A percentile compares a stretch with the other conserved stretches of the same genome.
Conservation (phyloP, 2,329 filamentous ascomycete genomes). For the Didymella keratinophila region DNA sequence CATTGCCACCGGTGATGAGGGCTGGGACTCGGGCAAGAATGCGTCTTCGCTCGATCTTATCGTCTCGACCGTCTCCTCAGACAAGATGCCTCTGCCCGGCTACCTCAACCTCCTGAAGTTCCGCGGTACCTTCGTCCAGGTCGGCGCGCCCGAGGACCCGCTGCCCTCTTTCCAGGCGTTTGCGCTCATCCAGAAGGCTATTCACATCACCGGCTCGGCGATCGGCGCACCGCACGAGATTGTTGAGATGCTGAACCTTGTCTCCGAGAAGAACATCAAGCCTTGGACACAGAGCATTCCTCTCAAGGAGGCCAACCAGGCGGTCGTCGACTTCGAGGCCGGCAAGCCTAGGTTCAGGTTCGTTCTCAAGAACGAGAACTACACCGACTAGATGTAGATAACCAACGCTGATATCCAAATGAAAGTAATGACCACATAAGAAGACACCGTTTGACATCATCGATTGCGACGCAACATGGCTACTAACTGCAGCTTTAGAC, state of each 20-base stretch:
- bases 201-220: slow-evolving; percentile 36
- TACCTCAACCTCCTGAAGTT: slow-evolving; percentile 68
- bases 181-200: slow-evolving; percentile 54
- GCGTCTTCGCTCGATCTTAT: slow-evolving; percentile 64
- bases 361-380: slow-evolving; percentile 38
- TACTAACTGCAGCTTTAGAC: no score
- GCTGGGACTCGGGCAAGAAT: slow-evolving; percentile 65
- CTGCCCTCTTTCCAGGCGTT: slow-evolving; percentile 60
- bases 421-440: no score
- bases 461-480: no score
- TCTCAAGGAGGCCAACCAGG: slow-evolving; percentile 63
- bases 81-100: slow-evolving; percentile 61
- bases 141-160: slow-evolving; percentile 68
- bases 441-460: no score
- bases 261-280: slow-evolving; percentile 65
- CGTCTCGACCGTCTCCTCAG: slow-evolving; percentile 62
- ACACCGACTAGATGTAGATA: slow-evolving; percentile 8
- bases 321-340: slow-evolving; percentile 63
- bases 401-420: no score
- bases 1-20: slow-evolving; percentile 66
- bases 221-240: slow-evolving; percentile 38
- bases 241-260: slow-evolving; percentile 60
- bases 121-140: slow-evolving; percentile 69
- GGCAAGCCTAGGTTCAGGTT: slow-evolving; percentile 61
- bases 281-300: slow-evolving; percentile 69